These are phyloP conservation scores for Saksenaea vasiformis DNA, from an alignment of 371 early-diverging fungal species.

Conservation along the genomic window DNA sequence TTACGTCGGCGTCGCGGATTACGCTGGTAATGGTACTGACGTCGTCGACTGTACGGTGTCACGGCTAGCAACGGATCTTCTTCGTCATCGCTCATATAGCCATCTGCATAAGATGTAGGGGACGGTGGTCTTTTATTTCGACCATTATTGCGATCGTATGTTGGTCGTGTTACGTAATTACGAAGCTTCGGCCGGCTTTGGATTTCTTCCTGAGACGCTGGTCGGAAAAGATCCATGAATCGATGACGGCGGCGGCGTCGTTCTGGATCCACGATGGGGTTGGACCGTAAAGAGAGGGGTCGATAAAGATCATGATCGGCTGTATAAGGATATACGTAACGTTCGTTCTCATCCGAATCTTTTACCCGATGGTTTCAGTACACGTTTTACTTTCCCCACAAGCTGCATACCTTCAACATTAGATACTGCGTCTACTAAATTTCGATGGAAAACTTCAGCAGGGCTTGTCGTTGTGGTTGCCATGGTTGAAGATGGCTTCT, in stretches of 20 bases:
- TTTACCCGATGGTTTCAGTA: neutral
- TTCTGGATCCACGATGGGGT: slow-evolving; percentile 7
- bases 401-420: slow-evolving; percentile 44
- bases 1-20: neutral
- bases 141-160: neutral
- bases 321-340: slow-evolving; percentile 27
- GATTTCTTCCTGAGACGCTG: slow-evolving; percentile 8
- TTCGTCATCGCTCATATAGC: slow-evolving; percentile 22
- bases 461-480: slow-evolving; percentile 32
- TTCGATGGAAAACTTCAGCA: slow-evolving; percentile 50
- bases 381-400: neutral
- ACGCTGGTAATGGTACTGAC: neutral
- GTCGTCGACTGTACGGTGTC: neutral
- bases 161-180: slow-evolving; percentile 9
- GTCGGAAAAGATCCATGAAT: neutral
- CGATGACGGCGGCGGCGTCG: neutral
- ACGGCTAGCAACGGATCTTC: slow-evolving; percentile 10
- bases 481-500: neutral
- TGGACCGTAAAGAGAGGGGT: slow-evolving; percentile 24
- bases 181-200: slow-evolving; percentile 20
- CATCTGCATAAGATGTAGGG: slow-evolving; percentile 11
- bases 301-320: slow-evolving; percentile 14
- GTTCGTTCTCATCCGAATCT: slow-evolving; percentile 37
- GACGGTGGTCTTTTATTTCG: neutral
- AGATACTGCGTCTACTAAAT: slow-evolving; percentile 49